Conservation (phyloP, 768 basidiomycete genomes). For the Mycena vitilis region DNA sequence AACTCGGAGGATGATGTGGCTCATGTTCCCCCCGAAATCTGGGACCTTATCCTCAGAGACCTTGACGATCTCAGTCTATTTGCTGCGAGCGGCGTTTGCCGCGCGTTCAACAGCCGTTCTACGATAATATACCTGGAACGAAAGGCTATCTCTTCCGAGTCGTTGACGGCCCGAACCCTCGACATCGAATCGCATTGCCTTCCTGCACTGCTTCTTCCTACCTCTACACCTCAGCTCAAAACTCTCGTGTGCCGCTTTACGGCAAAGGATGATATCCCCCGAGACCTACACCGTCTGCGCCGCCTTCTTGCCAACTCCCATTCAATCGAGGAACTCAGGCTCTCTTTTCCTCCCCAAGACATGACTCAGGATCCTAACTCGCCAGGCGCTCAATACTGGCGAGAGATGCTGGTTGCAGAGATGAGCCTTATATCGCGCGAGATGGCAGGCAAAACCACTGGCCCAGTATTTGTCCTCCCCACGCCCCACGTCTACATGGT, state of each 20-base stretch:
- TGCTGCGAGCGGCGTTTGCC: constrained; percentile 16
- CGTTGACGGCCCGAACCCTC: constrained; percentile 9
- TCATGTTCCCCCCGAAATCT: constrained; percentile 18
- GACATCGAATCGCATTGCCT: constrained; percentile 16
- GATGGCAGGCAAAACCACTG: constrained; percentile 17
- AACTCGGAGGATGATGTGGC: background rate
- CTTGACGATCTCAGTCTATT: constrained; percentile 10
- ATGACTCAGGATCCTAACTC: background rate
- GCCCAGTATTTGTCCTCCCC: constrained; percentile 16
- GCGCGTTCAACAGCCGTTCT: constrained; percentile 19
- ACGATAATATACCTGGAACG: constrained; percentile 18
- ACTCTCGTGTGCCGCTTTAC: constrained; percentile 10
- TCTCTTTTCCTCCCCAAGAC: background rate
- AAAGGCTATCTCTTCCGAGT: constrained; percentile 15
- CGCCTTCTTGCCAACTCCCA: constrained; percentile 12
- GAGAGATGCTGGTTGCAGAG: background rate
- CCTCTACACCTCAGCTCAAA: constrained; percentile 17
- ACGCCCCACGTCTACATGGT: constrained; percentile 13
- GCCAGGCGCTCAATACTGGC: background rate
- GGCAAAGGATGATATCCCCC: background rate
- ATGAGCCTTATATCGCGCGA: constrained; percentile 17
- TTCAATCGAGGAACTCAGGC: constrained; percentile 17
- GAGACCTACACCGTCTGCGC: constrained; percentile 13
- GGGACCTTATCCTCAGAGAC: constrained; percentile 20
- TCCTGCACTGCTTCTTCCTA: constrained; percentile 13